Evolutionary conservation across 83 land plant genomes (phyloP).

Genomic region (Isoetes engelmannii): DNA sequence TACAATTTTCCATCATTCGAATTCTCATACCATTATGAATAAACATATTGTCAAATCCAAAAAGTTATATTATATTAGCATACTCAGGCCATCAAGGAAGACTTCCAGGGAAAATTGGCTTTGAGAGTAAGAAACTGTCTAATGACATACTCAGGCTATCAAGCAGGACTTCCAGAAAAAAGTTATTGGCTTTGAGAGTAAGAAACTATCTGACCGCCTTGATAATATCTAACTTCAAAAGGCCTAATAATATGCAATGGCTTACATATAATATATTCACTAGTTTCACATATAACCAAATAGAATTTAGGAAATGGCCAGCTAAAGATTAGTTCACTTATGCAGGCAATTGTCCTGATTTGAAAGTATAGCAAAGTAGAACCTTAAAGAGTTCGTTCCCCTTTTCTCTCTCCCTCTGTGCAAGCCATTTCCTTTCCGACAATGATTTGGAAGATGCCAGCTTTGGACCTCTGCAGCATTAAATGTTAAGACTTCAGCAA

Average conservation of each 20-base stretch:
- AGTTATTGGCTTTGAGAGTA: background rate
- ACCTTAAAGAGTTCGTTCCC: slow-evolving; percentile 43
- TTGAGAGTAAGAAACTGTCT: background rate
- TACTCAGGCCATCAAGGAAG: no score
- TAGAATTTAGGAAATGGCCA: no score
- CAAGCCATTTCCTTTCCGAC: slow-evolving; percentile 33
- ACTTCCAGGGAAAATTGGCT: no score
- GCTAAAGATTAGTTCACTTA: no score
- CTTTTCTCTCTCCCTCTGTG: slow-evolving; percentile 33
- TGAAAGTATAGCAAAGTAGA: background rate
- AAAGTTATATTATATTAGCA: no score
- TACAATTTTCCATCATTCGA: no score
- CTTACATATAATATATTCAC: background rate
- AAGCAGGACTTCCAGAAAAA: no score
- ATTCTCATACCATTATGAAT: no score
- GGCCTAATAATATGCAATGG: background rate
- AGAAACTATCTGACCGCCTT: background rate
- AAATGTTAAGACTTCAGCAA: background rate
- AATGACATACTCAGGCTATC: no score
- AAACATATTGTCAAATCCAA: no score
- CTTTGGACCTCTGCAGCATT: background rate
- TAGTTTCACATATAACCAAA: no score
- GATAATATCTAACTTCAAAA: no score
- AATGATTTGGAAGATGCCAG: slow-evolving; percentile 16
- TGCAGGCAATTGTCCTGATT: background rate